Base-by-base conservation (phyloP, 352 stramenopile genomes). In the Peronospora farinosa region DNA sequence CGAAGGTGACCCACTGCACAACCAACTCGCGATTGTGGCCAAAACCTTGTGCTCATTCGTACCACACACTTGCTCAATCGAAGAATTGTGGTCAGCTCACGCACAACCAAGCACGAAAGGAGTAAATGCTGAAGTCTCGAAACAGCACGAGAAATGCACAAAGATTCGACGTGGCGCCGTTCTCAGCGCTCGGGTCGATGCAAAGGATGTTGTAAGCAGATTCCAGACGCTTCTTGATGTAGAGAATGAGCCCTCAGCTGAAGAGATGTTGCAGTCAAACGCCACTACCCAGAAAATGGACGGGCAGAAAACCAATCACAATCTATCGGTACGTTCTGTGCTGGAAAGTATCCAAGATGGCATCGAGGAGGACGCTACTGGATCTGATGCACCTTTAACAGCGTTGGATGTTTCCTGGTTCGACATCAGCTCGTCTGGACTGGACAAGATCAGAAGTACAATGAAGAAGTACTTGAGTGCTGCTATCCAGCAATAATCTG, bases 361-460 rank as follows among this genome's bases (percentile, higher is more conserved):
- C 8, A 32, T 68, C 25, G 30, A 67, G 15, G 42, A 65, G 13
- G 60, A 67, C 17, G 8, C 25, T 23, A 43, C 35, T 5, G 44
- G 16, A 31, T 51, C 31, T 4, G 32, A 57, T 3, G 31, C 43
- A 11, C 16, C 46, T 16, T 28, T 27, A 2, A 60, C 37, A 5
- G 36, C 35, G 16, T 21, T 70, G 35, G 65, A 74, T 57, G 57
- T 42, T 9, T 63, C 65, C 7, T 74, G 65, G 52, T 63, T 74
- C 11, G 65, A 74, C 23, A 30, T 63, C 31, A 68, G 55, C 42
- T 48, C 52, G 0, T 23, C 52, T 23, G 60, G 65, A 12, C 38
- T 68, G 32, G 65, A 60, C 15, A 55, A 58, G 46, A 67, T 68
- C 32, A 31, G 37, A 15, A 36, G 37, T 11, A 15, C 33, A 0